Evolutionary conservation across 805 yeast species (phyloP), one percentile per base, ranked within the genome.

Genomic region (Dipodascus albidus): DNA sequence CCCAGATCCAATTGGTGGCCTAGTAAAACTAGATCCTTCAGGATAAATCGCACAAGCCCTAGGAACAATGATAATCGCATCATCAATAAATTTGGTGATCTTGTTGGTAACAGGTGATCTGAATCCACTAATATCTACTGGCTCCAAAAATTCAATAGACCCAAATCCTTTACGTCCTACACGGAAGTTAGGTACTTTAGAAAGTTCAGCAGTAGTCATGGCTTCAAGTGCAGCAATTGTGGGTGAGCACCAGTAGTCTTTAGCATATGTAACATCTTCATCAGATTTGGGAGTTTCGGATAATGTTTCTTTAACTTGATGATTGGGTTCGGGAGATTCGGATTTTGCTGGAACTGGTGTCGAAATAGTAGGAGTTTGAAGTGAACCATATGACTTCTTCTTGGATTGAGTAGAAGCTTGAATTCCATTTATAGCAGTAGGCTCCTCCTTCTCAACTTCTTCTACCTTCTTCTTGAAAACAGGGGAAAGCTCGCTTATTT

Each of bases 221-320:
- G 73, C 68, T 53, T 77, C 75, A 52, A 93, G 70, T 50, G 81
- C 81, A 3, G 81, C 77, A 41, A 83, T 63, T 1, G 88, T 73
- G 17, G 99, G 99, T 3, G 86, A 79, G 52, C 82, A 83, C 87
- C 93, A 93, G 69, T 90, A 93, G 3, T 90, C 96, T 50, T 85
- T 79, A 14, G 81, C 82, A 51, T 83, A 79, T 24, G 74, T 73
- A 47, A 77, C 71, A 48, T 72, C 70, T 48, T 74, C 74, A 49
- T 72, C 76, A 1, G 65, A 21, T 27, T 42, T 20, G 9, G 9
- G n/a, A 48, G 44, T 38, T 47, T 15, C 23, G 49, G 54, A 1
- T 27, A n/a, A n/a, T 14, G n/a, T 33, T 33, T 33, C 15, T 14
- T 33, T 33, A 14, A 33, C 14, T 33, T n/a, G 41, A 33, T 14